phyloP scores from a whole-genome alignment of 352 stramenopile species.

The Pythium rishiriense region DNA sequence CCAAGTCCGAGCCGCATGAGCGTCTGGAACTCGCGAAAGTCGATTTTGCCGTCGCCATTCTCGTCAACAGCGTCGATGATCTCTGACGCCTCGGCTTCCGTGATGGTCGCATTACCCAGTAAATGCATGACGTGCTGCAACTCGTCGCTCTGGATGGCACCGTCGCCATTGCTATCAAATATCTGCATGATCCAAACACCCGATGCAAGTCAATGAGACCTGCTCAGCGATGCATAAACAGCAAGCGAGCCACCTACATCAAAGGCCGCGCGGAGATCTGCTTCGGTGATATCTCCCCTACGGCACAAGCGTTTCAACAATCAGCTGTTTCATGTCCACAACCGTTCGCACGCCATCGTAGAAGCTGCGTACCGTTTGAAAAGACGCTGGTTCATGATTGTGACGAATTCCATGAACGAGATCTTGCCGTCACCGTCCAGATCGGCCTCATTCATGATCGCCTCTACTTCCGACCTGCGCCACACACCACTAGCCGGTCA shows the following conservation, averaged over 20 bases:
- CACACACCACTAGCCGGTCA: neutral
- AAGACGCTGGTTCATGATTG: conserved; percentile 74
- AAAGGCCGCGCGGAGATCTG: conserved; percentile 67
- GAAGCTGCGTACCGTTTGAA: conserved; percentile 42
- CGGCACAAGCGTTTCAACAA: neutral
- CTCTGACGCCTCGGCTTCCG: conserved; percentile 42
- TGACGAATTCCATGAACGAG: conserved; percentile 78
- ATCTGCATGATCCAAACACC: conserved; percentile 28
- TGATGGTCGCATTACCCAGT: conserved; percentile 54
- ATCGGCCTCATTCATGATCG: conserved; percentile 72
- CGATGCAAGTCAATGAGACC: neutral
- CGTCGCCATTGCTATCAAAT: conserved; percentile 71
- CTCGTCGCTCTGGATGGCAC: conserved; percentile 68
- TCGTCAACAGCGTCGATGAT: conserved; percentile 77
- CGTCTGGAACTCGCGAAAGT: conserved; percentile 82
- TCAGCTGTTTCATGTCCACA: neutral
- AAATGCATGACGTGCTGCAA: conserved; percentile 64
- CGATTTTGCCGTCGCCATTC: conserved; percentile 86
- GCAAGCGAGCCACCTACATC: conserved; percentile 41
- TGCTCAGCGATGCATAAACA: too few relatives aligned
- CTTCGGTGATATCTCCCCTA: conserved; percentile 51
- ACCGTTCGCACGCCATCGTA: neutral
- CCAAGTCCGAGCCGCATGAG: conserved; percentile 42
- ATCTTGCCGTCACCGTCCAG: conserved; percentile 71
- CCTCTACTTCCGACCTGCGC: conserved; percentile 55